A percentile compares a stretch with the other conserved stretches of the same genome.
phyloP scores from a whole-genome alignment of 257 asterid genomes.

The Jaltomata sinuosa region DNA sequence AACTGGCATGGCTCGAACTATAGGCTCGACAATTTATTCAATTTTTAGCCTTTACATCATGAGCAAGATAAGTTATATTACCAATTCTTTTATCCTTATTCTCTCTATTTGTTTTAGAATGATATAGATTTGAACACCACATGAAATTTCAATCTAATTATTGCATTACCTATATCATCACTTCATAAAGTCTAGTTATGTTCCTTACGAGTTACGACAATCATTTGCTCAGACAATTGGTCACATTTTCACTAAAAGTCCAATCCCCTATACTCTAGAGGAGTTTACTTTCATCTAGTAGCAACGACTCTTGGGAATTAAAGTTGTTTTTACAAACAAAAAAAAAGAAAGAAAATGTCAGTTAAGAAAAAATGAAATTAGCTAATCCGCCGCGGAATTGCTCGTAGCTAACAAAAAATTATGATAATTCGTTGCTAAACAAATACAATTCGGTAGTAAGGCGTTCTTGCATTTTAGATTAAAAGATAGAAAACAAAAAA shows the following conservation, averaged over 20 bases:
- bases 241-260: background rate
- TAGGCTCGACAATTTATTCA: background rate
- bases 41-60: background rate
- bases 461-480: background rate
- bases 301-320: background rate
- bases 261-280: background rate
- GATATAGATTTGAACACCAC: background rate
- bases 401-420: background rate
- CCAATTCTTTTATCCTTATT: background rate
- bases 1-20: background rate
- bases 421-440: background rate
- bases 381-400: background rate
- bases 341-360: background rate
- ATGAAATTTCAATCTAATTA: background rate
- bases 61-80: background rate
- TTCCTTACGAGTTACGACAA: background rate
- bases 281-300: background rate
- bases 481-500: background rate
- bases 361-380: background rate
- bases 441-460: background rate
- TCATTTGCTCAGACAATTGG: background rate
- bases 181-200: background rate
- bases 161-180: background rate
- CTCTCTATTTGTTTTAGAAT: background rate
- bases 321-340: background rate